Evolutionary conservation across 148 eudicot genomes (phyloP).

Genomic region (Chenopodium quinoa): DNA sequence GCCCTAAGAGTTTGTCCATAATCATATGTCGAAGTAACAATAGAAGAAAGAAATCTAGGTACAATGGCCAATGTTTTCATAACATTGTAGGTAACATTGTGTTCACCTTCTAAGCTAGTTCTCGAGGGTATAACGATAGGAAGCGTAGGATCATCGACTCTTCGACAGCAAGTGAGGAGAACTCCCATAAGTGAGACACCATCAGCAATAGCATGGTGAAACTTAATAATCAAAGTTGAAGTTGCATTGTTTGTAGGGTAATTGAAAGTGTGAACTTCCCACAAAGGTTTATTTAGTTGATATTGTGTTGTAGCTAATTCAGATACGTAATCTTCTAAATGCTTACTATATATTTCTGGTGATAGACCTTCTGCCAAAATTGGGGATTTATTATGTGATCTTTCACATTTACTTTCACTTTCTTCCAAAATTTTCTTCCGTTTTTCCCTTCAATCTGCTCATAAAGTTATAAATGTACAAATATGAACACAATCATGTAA

Average conservation of each 20-base stretch:
- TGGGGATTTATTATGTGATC: background rate
- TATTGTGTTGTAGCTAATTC: background rate
- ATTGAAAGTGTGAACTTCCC: background rate
- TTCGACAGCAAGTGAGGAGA: background rate
- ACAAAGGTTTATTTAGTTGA: background rate
- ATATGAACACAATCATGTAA: no score
- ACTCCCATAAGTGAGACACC: background rate
- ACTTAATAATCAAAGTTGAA: background rate
- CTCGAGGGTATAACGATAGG: no score
- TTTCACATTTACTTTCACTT: constrained; percentile 28
- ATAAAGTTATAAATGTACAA: background rate
- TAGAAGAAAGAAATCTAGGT: no score
- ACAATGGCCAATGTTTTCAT: no score
- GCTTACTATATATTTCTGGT: background rate
- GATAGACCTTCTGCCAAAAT: background rate
- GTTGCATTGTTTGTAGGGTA: background rate
- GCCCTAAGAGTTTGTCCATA: no score
- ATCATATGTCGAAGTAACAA: no score
- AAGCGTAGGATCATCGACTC: background rate
- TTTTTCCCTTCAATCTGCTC: constrained; percentile 24
- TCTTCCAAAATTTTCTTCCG: constrained; percentile 35
- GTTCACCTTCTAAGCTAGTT: no score
- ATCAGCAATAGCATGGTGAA: background rate
- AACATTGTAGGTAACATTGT: no score
- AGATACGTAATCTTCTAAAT: background rate